These are phyloP conservation scores for Didymella lethalis DNA, from an alignment of 2,329 filamentous ascomycete species.

Conservation along the genomic window DNA sequence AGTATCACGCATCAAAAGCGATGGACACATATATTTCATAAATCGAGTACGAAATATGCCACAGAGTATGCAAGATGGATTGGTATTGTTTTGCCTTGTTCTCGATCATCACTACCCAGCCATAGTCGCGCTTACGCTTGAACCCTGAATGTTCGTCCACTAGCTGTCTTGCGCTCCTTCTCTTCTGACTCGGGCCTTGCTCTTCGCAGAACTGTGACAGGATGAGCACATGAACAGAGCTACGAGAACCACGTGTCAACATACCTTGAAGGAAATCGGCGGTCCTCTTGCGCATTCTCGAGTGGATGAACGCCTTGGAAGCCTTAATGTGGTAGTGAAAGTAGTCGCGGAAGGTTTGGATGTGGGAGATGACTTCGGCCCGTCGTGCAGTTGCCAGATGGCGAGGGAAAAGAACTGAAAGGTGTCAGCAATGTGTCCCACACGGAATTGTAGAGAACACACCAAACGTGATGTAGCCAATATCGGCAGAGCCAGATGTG, in stretches of 20 bases:
- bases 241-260: conserved; percentile 27
- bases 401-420: conserved; percentile 86
- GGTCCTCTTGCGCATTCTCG: conserved; percentile 94
- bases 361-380: conserved; percentile 96
- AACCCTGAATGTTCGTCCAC: conserved; percentile 86
- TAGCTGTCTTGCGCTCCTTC: conserved; percentile 97
- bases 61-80: not conserved
- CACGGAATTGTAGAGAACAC: conserved; percentile 43
- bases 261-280: conserved; percentile 97
- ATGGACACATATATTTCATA: not conserved
- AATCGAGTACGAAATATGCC: not conserved
- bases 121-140: conserved; percentile 52
- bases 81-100: conserved; percentile 6
- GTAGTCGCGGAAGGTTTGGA: conserved; percentile 99
- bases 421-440: conserved; percentile 26
- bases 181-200: conserved; percentile 95
- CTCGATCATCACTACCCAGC: not conserved
- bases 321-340: conserved; percentile 99
- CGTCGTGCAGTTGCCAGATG: conserved; percentile 91
- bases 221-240: conserved; percentile 45
- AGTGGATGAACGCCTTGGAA: conserved; percentile 98
- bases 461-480: conserved; percentile 99
- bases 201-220: conserved; percentile 80
- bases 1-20: too few relatives aligned
- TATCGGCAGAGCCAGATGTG: conserved; percentile 75